A percentile compares a stretch with the other conserved stretches of the same genome.
These are phyloP conservation scores for Arabidopsis thaliana DNA, from an alignment of 345 rosid genomes.

Conservation along the genomic window TAIR10.1 NC_003074.8:7879001-7879500, in stretches of 20 bases:
- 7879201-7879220: slow-evolving; percentile 8
- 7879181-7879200: neutral
- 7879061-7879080: slow-evolving; percentile 36
- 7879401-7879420: slow-evolving; percentile 44
- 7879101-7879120: neutral
- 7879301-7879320: slow-evolving; percentile 40
- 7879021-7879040: neutral
- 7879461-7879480: neutral
- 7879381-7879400: slow-evolving; percentile 36
- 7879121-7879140: neutral
- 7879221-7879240: slow-evolving; percentile 43
- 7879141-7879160: neutral
- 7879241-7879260: slow-evolving; percentile 7
- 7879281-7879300: slow-evolving; percentile 45
- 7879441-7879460: neutral
- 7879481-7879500: neutral
- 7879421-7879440: neutral
- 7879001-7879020: neutral
- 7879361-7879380: slow-evolving; percentile 27
- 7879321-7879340: slow-evolving; percentile 40
- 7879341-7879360: slow-evolving; percentile 29
- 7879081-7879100: slow-evolving; percentile 17
- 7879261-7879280: slow-evolving; percentile 18
- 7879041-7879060: slow-evolving; percentile 1
- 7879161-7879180: neutral